These are phyloP conservation scores for Leccinellum luteum DNA, from an alignment of 768 basidiomycete species.

Conservation along the genomic window DNA sequence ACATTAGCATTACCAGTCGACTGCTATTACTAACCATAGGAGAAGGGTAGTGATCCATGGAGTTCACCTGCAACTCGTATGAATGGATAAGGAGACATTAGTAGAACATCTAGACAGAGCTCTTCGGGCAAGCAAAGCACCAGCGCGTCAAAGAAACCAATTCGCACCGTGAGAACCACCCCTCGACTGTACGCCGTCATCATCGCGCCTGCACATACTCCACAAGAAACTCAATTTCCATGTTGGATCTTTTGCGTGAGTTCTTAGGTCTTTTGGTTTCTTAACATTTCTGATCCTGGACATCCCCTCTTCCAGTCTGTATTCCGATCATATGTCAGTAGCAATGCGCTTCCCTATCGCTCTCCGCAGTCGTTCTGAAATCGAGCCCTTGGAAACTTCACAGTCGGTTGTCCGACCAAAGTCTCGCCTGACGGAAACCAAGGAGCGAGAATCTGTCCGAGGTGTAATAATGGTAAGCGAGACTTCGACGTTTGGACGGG, in stretches of 20 bases:
- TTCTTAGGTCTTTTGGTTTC: not conserved
- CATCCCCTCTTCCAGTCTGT: slow-evolving; percentile 38
- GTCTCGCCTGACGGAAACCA: slow-evolving; percentile 54
- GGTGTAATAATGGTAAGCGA: slow-evolving; percentile 66
- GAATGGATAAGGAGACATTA: not conserved
- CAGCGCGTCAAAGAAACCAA: too few relatives aligned
- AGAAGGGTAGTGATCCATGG: not conserved
- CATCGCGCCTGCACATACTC: not conserved
- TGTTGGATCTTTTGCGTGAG: slow-evolving; percentile 14
- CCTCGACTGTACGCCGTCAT: not conserved
- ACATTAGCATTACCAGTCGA: not conserved
- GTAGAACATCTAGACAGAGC: not conserved
- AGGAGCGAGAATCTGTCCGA: slow-evolving; percentile 59
- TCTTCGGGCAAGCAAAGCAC: not conserved
- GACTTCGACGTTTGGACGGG: not conserved
- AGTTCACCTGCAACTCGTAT: not conserved
- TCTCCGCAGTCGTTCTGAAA: slow-evolving; percentile 13
- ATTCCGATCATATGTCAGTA: slow-evolving; percentile 50
- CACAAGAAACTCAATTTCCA: not conserved
- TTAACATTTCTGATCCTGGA: not conserved
- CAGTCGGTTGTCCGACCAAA: slow-evolving; percentile 67
- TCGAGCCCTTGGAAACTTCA: not conserved
- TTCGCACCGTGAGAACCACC: too few relatives aligned
- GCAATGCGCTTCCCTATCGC: not conserved
- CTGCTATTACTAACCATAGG: not conserved